A percentile compares a stretch with the other conserved stretches of the same genome.
phyloP scores from a whole-genome alignment of 2,329 filamentous ascomycete species.

The Cercospora sp. region DNA sequence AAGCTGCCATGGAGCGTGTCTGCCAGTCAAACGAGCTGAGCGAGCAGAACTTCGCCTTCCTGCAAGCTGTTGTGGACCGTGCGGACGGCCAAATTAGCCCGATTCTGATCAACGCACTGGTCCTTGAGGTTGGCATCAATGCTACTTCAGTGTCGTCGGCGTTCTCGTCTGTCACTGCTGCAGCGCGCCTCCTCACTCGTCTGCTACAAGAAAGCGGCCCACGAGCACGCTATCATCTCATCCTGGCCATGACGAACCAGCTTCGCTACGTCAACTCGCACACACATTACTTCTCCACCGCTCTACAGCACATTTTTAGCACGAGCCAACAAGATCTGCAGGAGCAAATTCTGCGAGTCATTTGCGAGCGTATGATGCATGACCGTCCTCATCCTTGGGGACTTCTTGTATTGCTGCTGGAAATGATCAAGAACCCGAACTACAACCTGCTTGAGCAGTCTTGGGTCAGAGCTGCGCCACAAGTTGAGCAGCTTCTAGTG shows the following conservation, averaged over 20 bases:
- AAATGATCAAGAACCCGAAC: constrained; percentile 86
- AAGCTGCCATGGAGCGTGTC: constrained; percentile 54
- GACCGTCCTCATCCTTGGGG: constrained; percentile 97
- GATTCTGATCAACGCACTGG: constrained; percentile 73
- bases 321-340: constrained; percentile 69
- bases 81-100: constrained; percentile 43
- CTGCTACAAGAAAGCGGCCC: constrained; percentile 73
- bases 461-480: constrained; percentile 85
- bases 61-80: constrained; percentile 71
- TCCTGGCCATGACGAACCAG: constrained; percentile 86
- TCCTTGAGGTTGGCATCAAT: constrained; percentile 76
- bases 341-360: constrained; percentile 84
- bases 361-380: constrained; percentile 83
- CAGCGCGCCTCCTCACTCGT: constrained; percentile 72
- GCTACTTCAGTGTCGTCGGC: constrained; percentile 64
- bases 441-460: constrained; percentile 91
- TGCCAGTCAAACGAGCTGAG: constrained; percentile 51
- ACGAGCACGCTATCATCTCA: constrained; percentile 79
- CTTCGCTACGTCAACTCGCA: constrained; percentile 85
- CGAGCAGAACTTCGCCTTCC: constrained; percentile 72
- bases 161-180: constrained; percentile 65
- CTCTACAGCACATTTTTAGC: constrained; percentile 79
- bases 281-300: constrained; percentile 89
- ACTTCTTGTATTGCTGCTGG: constrained; percentile 80
- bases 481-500: constrained; percentile 57